These are phyloP conservation scores for Colletotrichum sidae DNA, from an alignment of 2,329 filamentous ascomycete genomes.

Conservation along the genomic window DNA sequence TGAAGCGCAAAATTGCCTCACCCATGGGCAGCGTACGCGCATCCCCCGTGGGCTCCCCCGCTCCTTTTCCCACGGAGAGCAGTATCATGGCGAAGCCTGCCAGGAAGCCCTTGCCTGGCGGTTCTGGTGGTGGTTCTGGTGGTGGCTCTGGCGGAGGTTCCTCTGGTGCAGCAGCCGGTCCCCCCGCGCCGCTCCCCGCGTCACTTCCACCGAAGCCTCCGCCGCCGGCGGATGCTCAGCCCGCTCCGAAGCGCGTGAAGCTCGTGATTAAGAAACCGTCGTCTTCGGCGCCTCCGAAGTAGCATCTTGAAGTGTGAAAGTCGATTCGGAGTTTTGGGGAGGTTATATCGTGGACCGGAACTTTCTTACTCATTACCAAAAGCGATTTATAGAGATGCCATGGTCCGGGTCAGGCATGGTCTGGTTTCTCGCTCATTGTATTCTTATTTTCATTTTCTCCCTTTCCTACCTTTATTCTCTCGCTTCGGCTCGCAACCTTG, in stretches of 20 bases:
- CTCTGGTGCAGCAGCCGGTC: conserved; percentile 21
- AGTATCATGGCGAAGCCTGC: conserved; percentile 49
- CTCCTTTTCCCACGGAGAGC: conserved; percentile 39
- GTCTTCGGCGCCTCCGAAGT: conserved; percentile 12
- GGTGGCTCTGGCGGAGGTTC: conserved; percentile 19
- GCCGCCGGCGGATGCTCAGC: conserved; percentile 24
- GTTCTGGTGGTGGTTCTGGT: conserved; percentile 1
- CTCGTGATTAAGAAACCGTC: conserved; percentile 38
- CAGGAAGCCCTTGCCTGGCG: conserved; percentile 47
- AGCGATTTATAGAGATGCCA: too few relatives aligned
- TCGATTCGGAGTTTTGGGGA: neutral
- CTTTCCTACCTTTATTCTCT: too few relatives aligned
- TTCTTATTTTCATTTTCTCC: too few relatives aligned
- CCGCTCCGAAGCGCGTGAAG: conserved; percentile 37
- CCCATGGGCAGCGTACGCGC: conserved; percentile 27
- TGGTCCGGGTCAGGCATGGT: too few relatives aligned
- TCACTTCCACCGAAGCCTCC: conserved; percentile 27
- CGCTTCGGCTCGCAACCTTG: too few relatives aligned
- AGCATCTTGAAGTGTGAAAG: neutral
- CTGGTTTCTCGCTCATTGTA: too few relatives aligned
- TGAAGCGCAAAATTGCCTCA: conserved; percentile 29
- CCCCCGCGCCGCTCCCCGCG: conserved; percentile 12
- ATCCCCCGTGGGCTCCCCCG: conserved; percentile 45
- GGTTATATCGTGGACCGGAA: neutral
- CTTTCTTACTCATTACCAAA: neutral